Evolutionary conservation across 345 rosid species (phyloP).

Genomic region (Populus ilicifolia): DNA sequence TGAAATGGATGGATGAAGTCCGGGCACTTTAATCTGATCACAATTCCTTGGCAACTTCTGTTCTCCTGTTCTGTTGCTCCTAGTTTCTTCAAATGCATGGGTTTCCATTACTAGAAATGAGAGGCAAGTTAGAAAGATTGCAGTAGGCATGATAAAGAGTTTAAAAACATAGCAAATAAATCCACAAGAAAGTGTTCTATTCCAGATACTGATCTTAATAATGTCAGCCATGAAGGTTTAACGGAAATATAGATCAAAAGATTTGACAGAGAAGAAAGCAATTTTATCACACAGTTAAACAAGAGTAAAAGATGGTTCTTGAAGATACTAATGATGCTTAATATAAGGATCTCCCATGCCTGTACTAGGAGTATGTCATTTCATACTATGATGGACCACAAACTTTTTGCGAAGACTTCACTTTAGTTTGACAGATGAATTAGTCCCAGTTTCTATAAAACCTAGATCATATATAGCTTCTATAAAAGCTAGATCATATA

Average conservation of each 20-base stretch:
- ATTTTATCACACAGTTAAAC: neutral
- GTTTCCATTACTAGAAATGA: constrained; percentile 47
- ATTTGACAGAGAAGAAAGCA: too few species aligned
- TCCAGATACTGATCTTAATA: neutral
- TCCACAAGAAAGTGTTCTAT: neutral
- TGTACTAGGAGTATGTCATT: neutral
- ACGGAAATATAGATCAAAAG: neutral
- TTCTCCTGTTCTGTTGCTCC: constrained; percentile 12
- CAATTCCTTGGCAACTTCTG: constrained; percentile 40
- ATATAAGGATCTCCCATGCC: neutral
- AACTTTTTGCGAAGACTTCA: neutral
- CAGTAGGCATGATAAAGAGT: neutral
- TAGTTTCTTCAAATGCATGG: constrained; percentile 40
- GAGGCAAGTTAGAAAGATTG: neutral
- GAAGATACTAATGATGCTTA: neutral
- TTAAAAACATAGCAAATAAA: neutral
- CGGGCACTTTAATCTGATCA: constrained; percentile 75
- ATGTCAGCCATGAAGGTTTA: neutral
- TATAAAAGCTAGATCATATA: neutral
- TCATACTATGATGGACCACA: neutral
- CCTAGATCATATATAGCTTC: neutral
- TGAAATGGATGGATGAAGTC: constrained; percentile 83
- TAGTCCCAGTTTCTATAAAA: neutral
- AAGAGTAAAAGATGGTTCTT: neutral
- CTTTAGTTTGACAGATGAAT: neutral